Conservation (phyloP, 495 filamentous ascomycete species). For the Podospora australis region DNA sequence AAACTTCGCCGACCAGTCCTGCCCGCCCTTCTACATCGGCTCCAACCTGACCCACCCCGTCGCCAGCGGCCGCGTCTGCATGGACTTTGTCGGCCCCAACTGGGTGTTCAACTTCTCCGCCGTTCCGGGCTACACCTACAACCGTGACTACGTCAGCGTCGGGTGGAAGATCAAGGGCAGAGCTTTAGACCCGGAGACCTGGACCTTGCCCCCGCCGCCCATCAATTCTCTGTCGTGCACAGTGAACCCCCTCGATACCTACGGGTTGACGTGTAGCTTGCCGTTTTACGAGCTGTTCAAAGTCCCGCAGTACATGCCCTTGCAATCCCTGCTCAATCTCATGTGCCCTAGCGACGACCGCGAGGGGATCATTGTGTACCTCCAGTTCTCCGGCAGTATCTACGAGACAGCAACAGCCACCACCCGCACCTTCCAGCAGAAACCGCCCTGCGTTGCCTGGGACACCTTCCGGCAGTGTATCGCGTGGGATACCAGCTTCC, state of each 20-base stretch:
- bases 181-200: not conserved
- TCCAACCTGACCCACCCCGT: not conserved
- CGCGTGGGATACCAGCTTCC: not conserved
- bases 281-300: not conserved
- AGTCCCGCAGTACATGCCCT: not conserved
- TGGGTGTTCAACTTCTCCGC: not conserved
- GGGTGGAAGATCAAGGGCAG: not conserved
- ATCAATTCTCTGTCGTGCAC: not conserved
- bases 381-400: not conserved
- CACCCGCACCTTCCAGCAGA: not conserved
- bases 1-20: not conserved
- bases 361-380: not conserved
- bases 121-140: not conserved
- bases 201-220: not conserved
- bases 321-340: not conserved
- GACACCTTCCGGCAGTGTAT: not conserved
- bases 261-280: not conserved
- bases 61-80: not conserved
- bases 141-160: not conserved
- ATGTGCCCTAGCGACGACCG: slow-evolving; percentile 1
- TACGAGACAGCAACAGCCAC: not conserved
- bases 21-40: not conserved
- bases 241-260: not conserved
- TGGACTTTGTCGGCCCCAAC: not conserved
- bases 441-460: not conserved